Evolutionary conservation across 352 stramenopile species (phyloP).

Genomic region (Phytopythium cucurbitacearum): DNA sequence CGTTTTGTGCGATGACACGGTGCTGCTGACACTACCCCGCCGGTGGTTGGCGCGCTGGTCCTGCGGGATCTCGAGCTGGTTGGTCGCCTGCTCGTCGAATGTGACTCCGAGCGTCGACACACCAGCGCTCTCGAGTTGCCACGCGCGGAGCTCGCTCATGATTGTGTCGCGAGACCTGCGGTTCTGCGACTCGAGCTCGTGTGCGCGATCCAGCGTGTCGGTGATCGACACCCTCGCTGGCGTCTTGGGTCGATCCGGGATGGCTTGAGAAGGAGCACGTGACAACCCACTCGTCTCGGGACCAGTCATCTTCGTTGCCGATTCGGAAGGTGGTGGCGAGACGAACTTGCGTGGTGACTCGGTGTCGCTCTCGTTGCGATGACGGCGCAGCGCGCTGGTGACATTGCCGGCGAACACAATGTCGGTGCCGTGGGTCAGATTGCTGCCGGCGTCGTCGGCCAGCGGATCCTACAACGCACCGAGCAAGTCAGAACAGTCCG

Average conservation of each 20-base stretch:
- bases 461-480: constrained; percentile 12
- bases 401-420: constrained; percentile 89
- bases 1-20: neutral
- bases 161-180: constrained; percentile 63
- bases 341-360: constrained; percentile 8
- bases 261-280: neutral
- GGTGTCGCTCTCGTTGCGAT: constrained; percentile 56
- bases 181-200: constrained; percentile 56
- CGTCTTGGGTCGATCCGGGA: constrained; percentile 43
- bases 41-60: constrained; percentile 10
- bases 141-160: constrained; percentile 56
- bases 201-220: constrained; percentile 66
- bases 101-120: constrained; percentile 34
- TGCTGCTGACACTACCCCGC: constrained; percentile 20
- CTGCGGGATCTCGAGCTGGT: constrained; percentile 3
- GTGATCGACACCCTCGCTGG: constrained; percentile 71
- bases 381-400: constrained; percentile 71
- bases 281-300: too few relatives aligned
- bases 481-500: too few relatives aligned
- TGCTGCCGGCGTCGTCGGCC: constrained; percentile 59
- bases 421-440: constrained; percentile 83
- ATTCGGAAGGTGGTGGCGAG: neutral
- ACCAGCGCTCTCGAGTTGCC: constrained; percentile 53
- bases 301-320: too few relatives aligned
- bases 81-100: constrained; percentile 15